phyloP scores from a whole-genome alignment of 495 filamentous ascomycete genomes.

The Thozetella sp. region DNA sequence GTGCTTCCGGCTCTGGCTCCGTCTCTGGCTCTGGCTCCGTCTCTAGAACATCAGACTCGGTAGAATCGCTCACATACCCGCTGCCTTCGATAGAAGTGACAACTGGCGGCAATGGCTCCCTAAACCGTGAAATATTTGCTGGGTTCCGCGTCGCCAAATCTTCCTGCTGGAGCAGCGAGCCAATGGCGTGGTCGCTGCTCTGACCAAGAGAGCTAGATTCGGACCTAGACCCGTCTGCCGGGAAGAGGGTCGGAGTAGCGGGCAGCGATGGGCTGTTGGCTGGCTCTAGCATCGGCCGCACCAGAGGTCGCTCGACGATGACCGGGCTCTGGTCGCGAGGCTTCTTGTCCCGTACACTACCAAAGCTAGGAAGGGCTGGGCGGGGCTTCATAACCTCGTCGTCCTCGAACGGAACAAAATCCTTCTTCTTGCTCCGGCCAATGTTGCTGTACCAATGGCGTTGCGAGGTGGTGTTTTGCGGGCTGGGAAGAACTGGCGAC shows the following conservation, averaged over 20 bases:
- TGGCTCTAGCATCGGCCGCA: slow-evolving; percentile 42
- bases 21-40: not conserved
- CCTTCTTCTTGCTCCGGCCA: slow-evolving; percentile 51
- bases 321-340: slow-evolving; percentile 26
- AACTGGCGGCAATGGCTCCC: slow-evolving; percentile 66
- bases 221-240: slow-evolving; percentile 6
- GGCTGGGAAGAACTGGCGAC: slow-evolving; percentile 47
- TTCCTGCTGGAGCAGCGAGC: slow-evolving; percentile 48
- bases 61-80: slow-evolving; percentile 51
- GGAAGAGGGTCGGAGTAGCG: not conserved
- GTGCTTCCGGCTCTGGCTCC: not conserved
- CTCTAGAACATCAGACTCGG: slow-evolving; percentile 13
- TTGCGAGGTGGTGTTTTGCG: slow-evolving; percentile 46
- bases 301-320: slow-evolving; percentile 47
- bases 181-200: slow-evolving; percentile 70
- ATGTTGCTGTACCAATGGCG: slow-evolving; percentile 56
- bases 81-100: slow-evolving; percentile 67
- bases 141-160: slow-evolving; percentile 44
- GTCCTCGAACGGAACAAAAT: slow-evolving; percentile 46
- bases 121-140: slow-evolving; percentile 46
- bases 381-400: slow-evolving; percentile 77
- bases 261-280: slow-evolving; percentile 15
- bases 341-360: slow-evolving; percentile 67
- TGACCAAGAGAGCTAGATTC: slow-evolving; percentile 26
- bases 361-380: slow-evolving; percentile 80